These are phyloP conservation scores for Aspergillus udagawae DNA, from an alignment of 2,329 filamentous ascomycete species.

Conservation along the genomic window DNA sequence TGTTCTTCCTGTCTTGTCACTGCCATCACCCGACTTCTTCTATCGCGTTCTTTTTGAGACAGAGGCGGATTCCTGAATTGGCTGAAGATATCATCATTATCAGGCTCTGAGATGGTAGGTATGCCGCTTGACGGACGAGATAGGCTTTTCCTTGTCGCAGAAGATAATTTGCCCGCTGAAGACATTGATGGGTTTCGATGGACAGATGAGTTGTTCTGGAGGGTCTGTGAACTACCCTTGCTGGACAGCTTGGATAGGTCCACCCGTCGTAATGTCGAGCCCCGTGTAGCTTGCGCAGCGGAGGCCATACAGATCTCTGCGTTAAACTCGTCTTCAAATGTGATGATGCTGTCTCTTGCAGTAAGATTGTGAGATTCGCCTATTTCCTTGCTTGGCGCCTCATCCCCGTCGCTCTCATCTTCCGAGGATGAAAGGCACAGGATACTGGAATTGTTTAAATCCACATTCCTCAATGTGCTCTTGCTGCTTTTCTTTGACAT, in stretches of 20 bases:
- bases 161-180: constrained; percentile 26
- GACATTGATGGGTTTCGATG: constrained; percentile 23
- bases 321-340: constrained; percentile 35
- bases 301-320: constrained; percentile 43
- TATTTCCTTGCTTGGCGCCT: constrained; percentile 14
- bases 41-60: constrained; percentile 28
- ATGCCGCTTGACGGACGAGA: constrained; percentile 29
- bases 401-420: constrained; percentile 39
- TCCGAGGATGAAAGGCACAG: constrained; percentile 49
- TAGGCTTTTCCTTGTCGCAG: constrained; percentile 18
- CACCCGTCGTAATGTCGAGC: constrained; percentile 24
- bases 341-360: constrained; percentile 38
- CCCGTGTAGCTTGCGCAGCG: constrained; percentile 31
- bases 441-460: constrained; percentile 44
- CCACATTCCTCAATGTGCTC: constrained; percentile 33
- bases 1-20: constrained; percentile 53
- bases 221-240: constrained; percentile 22
- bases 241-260: constrained; percentile 23
- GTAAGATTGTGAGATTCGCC: constrained; percentile 7
- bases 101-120: constrained; percentile 33
- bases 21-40: constrained; percentile 47
- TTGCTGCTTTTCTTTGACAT: constrained; percentile 38
- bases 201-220: constrained; percentile 14
- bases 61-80: constrained; percentile 12
- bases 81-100: constrained; percentile 21